Evolutionary conservation across 805 yeast genomes (phyloP).

Genomic region (Wickerhamomyces subpelliculosus): DNA sequence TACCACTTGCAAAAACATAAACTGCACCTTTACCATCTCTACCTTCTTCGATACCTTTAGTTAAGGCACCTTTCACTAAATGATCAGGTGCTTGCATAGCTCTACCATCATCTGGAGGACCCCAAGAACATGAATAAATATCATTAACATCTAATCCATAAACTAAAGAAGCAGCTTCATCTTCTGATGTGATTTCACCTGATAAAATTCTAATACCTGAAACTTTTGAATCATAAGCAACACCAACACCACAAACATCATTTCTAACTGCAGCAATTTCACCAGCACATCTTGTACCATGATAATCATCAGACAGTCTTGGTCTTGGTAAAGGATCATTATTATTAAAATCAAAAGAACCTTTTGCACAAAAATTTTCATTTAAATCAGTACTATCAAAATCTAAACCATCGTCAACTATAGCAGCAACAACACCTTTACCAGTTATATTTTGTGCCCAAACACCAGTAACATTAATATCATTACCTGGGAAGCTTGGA

Average conservation of each 20-base stretch:
- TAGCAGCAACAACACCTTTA: constrained; percentile 72
- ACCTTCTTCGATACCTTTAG: constrained; percentile 82
- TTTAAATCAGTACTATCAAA: constrained; percentile 67
- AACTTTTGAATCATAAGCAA: constrained; percentile 82
- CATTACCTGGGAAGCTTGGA: constrained; percentile 65
- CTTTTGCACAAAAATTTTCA: constrained; percentile 62
- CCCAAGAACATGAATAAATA: constrained; percentile 97
- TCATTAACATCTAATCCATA: constrained; percentile 80
- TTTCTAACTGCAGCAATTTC: constrained; percentile 86
- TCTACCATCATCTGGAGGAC: constrained; percentile 89
- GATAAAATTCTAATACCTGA: constrained; percentile 87
- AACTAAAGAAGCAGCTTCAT: constrained; percentile 85
- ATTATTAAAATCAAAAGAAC: constrained; percentile 92
- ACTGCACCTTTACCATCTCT: constrained; percentile 75
- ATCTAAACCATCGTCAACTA: constrained; percentile 94
- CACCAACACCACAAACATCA: constrained; percentile 91
- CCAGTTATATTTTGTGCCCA: constrained; percentile 86
- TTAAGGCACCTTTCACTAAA: constrained; percentile 71
- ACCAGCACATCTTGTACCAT: constrained; percentile 97
- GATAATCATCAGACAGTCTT: constrained; percentile 71
- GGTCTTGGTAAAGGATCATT: constrained; percentile 75
- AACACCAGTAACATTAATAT: constrained; percentile 77
- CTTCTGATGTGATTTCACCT: constrained; percentile 72
- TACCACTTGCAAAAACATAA: constrained; percentile 94
- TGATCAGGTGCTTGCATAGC: constrained; percentile 81